A percentile compares a stretch with the other conserved stretches of the same genome.
phyloP scores from a whole-genome alignment of 2,329 filamentous ascomycete genomes.

The Colletotrichum tanaceti region DNA sequence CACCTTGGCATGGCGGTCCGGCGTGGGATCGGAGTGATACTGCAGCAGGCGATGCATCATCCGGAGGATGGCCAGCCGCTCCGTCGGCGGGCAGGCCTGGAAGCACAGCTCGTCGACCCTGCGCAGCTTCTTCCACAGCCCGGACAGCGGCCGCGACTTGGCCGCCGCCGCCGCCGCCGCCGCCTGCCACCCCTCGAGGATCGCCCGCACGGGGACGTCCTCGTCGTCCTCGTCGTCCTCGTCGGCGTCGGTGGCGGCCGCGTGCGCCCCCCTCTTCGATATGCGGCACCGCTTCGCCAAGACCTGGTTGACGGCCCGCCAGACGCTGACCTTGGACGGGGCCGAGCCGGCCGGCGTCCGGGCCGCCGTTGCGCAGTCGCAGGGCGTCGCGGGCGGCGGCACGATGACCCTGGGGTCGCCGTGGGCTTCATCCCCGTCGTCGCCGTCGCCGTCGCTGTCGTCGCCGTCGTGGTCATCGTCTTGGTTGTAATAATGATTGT shows the following conservation, averaged over 20 bases:
- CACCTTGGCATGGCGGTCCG: conserved; percentile 40
- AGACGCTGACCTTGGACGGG: conserved; percentile 40
- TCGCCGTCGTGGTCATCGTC: conserved; percentile 1
- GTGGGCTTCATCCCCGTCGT: conserved; percentile 2
- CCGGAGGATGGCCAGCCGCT: conserved; percentile 45
- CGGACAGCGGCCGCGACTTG: conserved; percentile 44
- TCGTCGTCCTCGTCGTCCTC: conserved; percentile 41
- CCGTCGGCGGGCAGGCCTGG: conserved; percentile 35
- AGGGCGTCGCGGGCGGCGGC: conserved; percentile 17
- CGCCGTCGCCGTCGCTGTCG: conserved; percentile 6
- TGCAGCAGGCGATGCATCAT: conserved; percentile 45
- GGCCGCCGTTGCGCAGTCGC: conserved; percentile 18
- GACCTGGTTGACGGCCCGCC: conserved; percentile 45
- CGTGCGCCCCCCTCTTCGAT: conserved; percentile 21
- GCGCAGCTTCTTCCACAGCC: conserved; percentile 46
- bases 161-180: conserved; percentile 47
- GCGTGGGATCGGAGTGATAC: conserved; percentile 46
- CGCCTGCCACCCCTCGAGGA: conserved; percentile 48
- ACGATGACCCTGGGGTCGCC: conserved; percentile 27
- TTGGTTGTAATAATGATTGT: no score
- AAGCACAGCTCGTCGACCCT: conserved; percentile 45
- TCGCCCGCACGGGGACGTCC: conserved; percentile 44
- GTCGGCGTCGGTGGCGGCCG: no score
- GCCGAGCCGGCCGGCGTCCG: conserved; percentile 7
- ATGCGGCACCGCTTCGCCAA: conserved; percentile 38